Evolutionary conservation across 129 eudicot genomes (phyloP).

Genomic region (Tagetes erecta): DNA sequence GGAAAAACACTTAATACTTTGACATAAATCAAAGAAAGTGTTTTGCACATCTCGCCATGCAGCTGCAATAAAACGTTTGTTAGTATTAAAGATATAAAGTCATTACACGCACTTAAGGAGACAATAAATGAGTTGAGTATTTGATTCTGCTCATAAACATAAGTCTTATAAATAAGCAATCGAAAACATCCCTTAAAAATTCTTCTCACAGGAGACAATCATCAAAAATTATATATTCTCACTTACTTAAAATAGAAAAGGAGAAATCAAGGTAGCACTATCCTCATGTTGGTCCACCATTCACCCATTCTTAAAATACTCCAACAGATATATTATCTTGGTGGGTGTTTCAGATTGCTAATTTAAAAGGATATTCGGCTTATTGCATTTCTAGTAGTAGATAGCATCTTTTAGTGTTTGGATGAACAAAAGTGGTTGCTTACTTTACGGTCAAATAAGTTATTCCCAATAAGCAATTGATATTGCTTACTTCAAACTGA

Average conservation of each 20-base stretch:
- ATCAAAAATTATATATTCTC: background rate
- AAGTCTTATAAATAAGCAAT: background rate
- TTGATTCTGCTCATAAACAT: background rate
- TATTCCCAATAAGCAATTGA: background rate
- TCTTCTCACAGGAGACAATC: background rate
- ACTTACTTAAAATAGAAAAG: background rate
- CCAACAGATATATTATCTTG: background rate
- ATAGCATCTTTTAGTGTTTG: background rate
- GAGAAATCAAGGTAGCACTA: slow-evolving; percentile 12
- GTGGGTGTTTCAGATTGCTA: background rate
- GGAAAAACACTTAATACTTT: slow-evolving; percentile 81
- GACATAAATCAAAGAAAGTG: slow-evolving; percentile 59
- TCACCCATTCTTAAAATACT: slow-evolving; percentile 2
- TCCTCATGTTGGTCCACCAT: slow-evolving; percentile 13
- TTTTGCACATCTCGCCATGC: slow-evolving; percentile 96
- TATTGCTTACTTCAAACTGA: background rate
- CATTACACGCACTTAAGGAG: background rate
- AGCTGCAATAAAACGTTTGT: slow-evolving; percentile 49
- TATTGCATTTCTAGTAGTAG: background rate
- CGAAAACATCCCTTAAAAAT: background rate
- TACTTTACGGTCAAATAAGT: background rate
- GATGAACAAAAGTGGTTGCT: background rate
- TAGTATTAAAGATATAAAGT: slow-evolving; percentile 18
- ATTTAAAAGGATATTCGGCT: background rate
- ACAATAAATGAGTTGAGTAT: background rate